Evolutionary conservation across 2,329 filamentous ascomycete species (phyloP), one percentile per base, ranked within the genome.

Genomic region (Phyllosticta ampelicida): DNA sequence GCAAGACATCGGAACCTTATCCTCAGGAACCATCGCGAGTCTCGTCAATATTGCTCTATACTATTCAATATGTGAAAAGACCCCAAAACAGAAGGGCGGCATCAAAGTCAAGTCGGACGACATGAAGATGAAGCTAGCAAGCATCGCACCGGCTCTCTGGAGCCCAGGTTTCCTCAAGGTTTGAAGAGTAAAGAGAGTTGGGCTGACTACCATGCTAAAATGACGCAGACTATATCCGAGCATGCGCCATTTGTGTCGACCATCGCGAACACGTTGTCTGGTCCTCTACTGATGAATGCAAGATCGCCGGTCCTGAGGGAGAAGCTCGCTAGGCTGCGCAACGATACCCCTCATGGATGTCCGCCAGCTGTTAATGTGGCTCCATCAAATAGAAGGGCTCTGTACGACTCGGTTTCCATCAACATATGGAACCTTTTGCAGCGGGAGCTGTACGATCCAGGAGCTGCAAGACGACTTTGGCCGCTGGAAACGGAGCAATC

Each of bases 141-240:
- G 71, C 44, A 55, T 76, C 5, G 70, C 69, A 44, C 75, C 76
- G 3, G 60, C 65, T 4, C 51, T 77, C 26, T 78, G 71, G 70
- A 69, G 67, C 52, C 69, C 70, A 6, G 70, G 67, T 6, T 73
- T 73, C 60, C 61, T 72, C 18, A 58, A 59, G 18, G 70, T 73
- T 65, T 51, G 50, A 49, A n/a, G 16, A n/a, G n/a, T n/a, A 16
- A 6, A 16, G n/a, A 5, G 3, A n/a, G 13, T 44, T 13, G 36
- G 36, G 36, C 36, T n/a, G 1, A n/a, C 36, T 44, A 4, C 36
- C 16, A 44, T 44, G 36, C 36, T 44, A n/a, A 44, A 44, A n/a
- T n/a, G 36, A 44, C 1, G 16, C 19, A 52, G 48, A 28, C 54
- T 48, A 21, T 55, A 16, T 62, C 63, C 6, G 61, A 60, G 36